Evolutionary conservation across 768 basidiomycete species (phyloP).

Genomic region (Antrodiella citrinella): DNA sequence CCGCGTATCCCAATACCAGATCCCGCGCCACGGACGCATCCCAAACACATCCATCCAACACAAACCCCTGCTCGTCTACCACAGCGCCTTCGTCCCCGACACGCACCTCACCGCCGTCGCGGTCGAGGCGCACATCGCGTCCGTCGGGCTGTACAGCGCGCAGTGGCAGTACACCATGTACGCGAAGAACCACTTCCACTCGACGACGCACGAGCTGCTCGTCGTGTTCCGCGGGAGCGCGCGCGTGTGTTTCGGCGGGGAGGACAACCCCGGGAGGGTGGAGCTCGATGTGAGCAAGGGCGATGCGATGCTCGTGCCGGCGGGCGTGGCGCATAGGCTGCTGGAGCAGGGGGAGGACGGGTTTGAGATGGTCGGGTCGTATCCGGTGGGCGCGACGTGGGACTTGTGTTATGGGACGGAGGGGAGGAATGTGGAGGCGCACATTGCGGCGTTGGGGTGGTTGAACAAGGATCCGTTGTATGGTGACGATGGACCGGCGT

Average conservation of each 20-base stretch:
- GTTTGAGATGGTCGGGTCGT: conserved; percentile 35
- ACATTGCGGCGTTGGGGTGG: conserved; percentile 27
- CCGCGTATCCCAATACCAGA: conserved; percentile 23
- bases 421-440: conserved; percentile 21
- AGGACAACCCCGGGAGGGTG: conserved; percentile 25
- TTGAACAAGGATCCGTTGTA: conserved; percentile 33
- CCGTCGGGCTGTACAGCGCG: conserved; percentile 27
- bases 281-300: conserved; percentile 25
- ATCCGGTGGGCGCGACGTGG: conserved; percentile 28
- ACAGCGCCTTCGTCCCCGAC: conserved; percentile 19
- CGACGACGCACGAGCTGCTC: conserved; percentile 35
- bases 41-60: conserved; percentile 30
- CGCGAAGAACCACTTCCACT: conserved; percentile 32
- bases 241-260: conserved; percentile 33
- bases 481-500: conserved; percentile 29
- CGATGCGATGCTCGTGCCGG: conserved; percentile 34
- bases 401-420: conserved; percentile 33
- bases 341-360: conserved; percentile 20
- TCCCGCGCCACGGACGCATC: conserved; percentile 24
- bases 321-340: conserved; percentile 32
- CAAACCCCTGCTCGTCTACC: conserved; percentile 32
- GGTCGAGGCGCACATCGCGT: conserved; percentile 28
- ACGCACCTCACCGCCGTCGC: conserved; percentile 12
- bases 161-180: conserved; percentile 39
- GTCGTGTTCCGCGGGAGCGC: conserved; percentile 27